Evolutionary conservation across 2,329 filamentous ascomycete genomes (phyloP).

Genomic region (Fusarium gaditjirri): DNA sequence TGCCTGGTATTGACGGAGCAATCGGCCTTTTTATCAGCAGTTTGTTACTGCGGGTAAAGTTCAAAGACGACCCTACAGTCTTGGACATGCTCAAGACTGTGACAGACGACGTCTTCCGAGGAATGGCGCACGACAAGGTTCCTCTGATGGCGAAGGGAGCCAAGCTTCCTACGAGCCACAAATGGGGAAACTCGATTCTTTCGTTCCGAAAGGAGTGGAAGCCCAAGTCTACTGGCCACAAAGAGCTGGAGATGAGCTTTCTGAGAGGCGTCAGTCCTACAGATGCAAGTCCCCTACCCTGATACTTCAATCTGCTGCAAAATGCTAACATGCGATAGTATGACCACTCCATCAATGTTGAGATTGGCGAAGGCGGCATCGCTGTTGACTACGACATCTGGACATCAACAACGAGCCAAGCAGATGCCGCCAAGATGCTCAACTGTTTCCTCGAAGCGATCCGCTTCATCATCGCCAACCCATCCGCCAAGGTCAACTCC

Average conservation of each 20-base stretch:
- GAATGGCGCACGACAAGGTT: neutral
- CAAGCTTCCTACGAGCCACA: neutral
- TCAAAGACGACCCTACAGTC: neutral
- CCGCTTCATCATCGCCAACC: neutral
- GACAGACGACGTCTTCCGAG: neutral
- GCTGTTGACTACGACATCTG: slow-evolving; percentile 1
- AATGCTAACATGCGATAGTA: neutral
- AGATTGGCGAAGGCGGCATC: neutral
- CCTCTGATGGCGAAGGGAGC: neutral
- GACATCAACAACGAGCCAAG: neutral
- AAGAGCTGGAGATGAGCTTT: neutral
- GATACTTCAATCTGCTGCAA: rapidly evolving
- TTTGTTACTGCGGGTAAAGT: neutral
- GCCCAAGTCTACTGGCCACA: neutral
- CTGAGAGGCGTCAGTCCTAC: neutral
- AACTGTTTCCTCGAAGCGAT: neutral
- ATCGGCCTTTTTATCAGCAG: neutral
- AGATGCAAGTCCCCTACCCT: neutral
- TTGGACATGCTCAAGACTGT: neutral
- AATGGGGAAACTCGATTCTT: slow-evolving; percentile 1
- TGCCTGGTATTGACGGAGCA: neutral
- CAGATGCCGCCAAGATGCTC: neutral
- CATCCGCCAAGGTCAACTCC: neutral
- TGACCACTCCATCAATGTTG: neutral
- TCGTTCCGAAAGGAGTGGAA: slow-evolving; percentile 1